Conservation (phyloP, 2,329 filamentous ascomycete species). For the Aspergillus pseudotamarii region DNA sequence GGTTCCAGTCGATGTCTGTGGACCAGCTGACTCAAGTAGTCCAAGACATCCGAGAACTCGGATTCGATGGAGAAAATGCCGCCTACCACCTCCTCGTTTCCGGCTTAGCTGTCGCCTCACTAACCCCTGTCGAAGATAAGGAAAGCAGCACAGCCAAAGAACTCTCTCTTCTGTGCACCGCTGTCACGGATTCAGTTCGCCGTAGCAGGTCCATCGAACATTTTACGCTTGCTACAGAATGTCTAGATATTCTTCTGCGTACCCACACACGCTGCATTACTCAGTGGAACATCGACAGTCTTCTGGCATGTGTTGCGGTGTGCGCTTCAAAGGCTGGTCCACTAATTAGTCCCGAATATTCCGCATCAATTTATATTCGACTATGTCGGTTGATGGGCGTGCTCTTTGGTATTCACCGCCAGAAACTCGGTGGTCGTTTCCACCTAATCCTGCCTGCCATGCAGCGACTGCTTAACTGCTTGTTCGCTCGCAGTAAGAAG, state of each 20-base stretch:
- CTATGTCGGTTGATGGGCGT: conserved; percentile 57
- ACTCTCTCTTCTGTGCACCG: conserved; percentile 40
- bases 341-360: conserved; percentile 32
- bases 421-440: conserved; percentile 61
- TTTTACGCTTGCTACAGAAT: conserved; percentile 45
- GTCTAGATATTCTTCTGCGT: conserved; percentile 43
- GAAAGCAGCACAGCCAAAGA: conserved; percentile 38
- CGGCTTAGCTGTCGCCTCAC: conserved; percentile 38
- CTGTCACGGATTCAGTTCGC: conserved; percentile 33
- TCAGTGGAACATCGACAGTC: conserved; percentile 50
- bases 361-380: conserved; percentile 53
- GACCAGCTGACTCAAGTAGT: conserved; percentile 35
- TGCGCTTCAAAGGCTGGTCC: conserved; percentile 40
- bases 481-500: conserved; percentile 54
- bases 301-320: conserved; percentile 42
- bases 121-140: conserved; percentile 41
- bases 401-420: conserved; percentile 59
- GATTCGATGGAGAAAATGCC: conserved; percentile 32
- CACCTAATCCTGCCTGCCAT: conserved; percentile 61
- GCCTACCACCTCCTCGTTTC: conserved; percentile 39
- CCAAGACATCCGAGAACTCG: conserved; percentile 32
- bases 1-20: conserved; percentile 37
- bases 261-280: conserved; percentile 44
- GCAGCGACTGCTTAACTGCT: conserved; percentile 56
- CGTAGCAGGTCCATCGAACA: conserved; percentile 38